Base-by-base conservation (phyloP, 1,284 basidiomycete genomes). In the Wolfiporia cocos region DNA sequence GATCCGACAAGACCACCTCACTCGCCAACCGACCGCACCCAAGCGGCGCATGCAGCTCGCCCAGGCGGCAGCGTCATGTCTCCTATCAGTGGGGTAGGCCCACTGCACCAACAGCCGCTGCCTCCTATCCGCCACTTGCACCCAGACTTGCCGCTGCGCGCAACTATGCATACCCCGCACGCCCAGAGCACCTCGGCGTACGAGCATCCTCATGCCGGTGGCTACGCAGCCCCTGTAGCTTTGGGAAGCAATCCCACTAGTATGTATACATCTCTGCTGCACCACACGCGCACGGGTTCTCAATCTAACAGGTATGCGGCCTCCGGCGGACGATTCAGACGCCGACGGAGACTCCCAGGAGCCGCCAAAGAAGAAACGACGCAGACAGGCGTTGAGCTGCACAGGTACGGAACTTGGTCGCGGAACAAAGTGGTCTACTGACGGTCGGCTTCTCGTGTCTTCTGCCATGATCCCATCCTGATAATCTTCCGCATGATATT, bases 301-400 rank as follows among this genome's bases (percentile, higher is more conserved):
- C 23, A 19, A 32, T 32, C 17, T 20, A 37, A 23, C 42, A 55
- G 58, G 53, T 20, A 41, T 49, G 32, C 53, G 52, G 18, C 44
- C 47, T 17, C 50, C 48, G 19, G 51, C 53, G 7, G 56, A 61
- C 34, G 77, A 78, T 28, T 75, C 74, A 33, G 70, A 69, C 40
- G 56, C 56, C 10, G 78, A 81, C 34, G 63, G 56, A 29, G 72
- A 78, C 34, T 50, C 55, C 4, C 69, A 68, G 41, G 70, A 69
- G 18, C 80, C 76, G 10, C 79, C 76, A 22, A 85, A 85, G 68
- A 86, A 85, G 73, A 86, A 83, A 60, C 68, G 84, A 39, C 69
- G 83, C 41, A 66, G 84, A 41, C 84, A 86, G 56, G 81, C 83
- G 29, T 62, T 86, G 52, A 86, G 83, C 54, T 86, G 84, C 62